A percentile compares a stretch with the other conserved stretches of the same genome.
Evolutionary conservation across 2,329 filamentous ascomycete species (phyloP).

Genomic region (Fusarium mexicanum): DNA sequence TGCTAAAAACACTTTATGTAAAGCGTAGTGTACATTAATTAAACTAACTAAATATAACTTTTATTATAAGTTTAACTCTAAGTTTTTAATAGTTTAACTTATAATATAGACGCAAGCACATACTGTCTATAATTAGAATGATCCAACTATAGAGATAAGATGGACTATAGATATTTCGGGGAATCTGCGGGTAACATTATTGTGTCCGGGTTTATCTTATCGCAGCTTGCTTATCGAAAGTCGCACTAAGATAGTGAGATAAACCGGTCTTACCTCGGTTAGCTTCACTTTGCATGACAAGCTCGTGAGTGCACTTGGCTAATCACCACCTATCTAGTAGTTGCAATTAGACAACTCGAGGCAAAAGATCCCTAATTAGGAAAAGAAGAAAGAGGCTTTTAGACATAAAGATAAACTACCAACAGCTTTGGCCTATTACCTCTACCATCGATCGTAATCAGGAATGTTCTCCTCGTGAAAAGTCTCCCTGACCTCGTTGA

Average conservation of each 20-base stretch:
- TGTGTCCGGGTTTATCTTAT: rapidly evolving
- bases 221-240: rapidly evolving
- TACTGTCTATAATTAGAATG: too few species aligned
- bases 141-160: too few species aligned
- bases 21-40: rapidly evolving
- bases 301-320: too few species aligned
- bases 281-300: too few species aligned
- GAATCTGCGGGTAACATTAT: rapidly evolving
- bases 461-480: neutral
- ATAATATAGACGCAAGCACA: rapidly evolving
- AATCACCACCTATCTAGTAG: rapidly evolving
- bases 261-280: neutral
- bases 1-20: rapidly evolving
- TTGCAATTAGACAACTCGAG: too few species aligned
- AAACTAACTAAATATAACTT: rapidly evolving
- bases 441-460: neutral
- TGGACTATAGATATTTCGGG: rapidly evolving
- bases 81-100: rapidly evolving
- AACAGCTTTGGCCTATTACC: too few species aligned
- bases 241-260: neutral
- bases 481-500: neutral
- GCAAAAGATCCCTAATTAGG: too few species aligned
- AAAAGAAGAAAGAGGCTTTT: rapidly evolving
- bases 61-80: rapidly evolving
- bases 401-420: too few species aligned